phyloP scores from a whole-genome alignment of 257 asterid genomes.

The Lycium barbarum region DNA sequence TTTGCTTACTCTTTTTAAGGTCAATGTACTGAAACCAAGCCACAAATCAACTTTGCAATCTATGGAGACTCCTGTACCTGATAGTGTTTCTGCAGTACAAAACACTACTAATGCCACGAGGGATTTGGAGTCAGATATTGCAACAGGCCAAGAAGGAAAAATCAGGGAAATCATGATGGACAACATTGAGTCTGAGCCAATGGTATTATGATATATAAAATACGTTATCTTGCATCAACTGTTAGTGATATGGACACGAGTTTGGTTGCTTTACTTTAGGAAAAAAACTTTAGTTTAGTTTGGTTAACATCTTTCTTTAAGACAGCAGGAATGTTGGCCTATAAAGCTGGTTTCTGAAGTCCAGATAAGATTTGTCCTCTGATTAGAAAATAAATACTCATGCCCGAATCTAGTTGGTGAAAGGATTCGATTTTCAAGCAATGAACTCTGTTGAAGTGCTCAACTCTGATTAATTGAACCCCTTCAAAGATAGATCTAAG shows the following conservation, averaged over 20 bases:
- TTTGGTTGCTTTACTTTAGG: background rate
- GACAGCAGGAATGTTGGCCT: background rate
- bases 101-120: conserved; percentile 82
- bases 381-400: background rate
- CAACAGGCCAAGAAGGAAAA: conserved; percentile 83
- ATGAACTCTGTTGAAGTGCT: background rate
- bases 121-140: conserved; percentile 81
- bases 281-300: background rate
- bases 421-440: conserved; percentile 6
- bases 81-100: conserved; percentile 91
- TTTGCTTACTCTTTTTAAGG: conserved; percentile 54
- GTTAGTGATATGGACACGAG: background rate
- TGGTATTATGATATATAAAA: conserved; percentile 50
- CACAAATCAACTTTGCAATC: conserved; percentile 84
- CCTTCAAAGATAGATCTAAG: conserved; percentile 5
- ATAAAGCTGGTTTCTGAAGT: conserved; percentile 10
- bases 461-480: background rate
- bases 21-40: conserved; percentile 93
- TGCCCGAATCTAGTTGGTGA: conserved; percentile 20
- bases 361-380: background rate
- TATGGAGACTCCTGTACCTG: conserved; percentile 70
- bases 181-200: conserved; percentile 58
- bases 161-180: conserved; percentile 73
- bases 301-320: background rate
- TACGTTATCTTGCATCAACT: conserved; percentile 14